Evolutionary conservation across 2,329 filamentous ascomycete genomes (phyloP), one percentile per base, ranked within the genome.

Genomic region (Colletotrichum filicis): DNA sequence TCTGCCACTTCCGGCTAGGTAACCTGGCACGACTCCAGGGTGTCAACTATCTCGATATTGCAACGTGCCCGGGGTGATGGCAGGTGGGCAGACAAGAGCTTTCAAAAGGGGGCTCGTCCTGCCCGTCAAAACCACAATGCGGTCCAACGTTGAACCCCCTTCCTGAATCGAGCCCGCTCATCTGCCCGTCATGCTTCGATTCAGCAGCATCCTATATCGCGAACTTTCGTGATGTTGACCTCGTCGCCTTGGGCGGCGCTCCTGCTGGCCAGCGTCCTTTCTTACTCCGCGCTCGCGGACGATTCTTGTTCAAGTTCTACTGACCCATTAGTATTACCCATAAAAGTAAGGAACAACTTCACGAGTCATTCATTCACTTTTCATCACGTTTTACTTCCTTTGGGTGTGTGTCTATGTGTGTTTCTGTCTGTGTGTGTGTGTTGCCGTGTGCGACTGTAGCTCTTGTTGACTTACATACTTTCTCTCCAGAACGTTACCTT

Each of bases 181-280:
- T 28, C 49, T 58, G 67, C 71, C 68, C 71, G 68, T 37, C 68
- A 74, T 74, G 71, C 68, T 53, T 67, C 68, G 30, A 61, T 32
- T 60, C 52, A 71, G 32, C 62, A 66, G 61, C 35, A 59, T 30
- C 35, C 59, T 46, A 46, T 30, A 62, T 66, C 62, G 63, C 57
- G 52, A 63, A 35, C 24, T 57, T 24, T 74, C 52, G 68, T 74
- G 67, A 74, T 73, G 71, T 70, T 67, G 42, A 61, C 63, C 24
- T 58, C 63, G 62, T 57, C 61, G 71, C 68, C 68, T 30, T 72
- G 67, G 67, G 46, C 52, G 68, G 61, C 67, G 61, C 57, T 71
- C 57, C 61, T 71, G 61, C 63, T 74, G 68, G 71, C 68, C 68
- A 71, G 71, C 71, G 57, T 72, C 71, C 56, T 74, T 66, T 72